Evolutionary conservation across 805 yeast genomes (phyloP).

Genomic region (Saccharomyces paradoxus): DNA sequence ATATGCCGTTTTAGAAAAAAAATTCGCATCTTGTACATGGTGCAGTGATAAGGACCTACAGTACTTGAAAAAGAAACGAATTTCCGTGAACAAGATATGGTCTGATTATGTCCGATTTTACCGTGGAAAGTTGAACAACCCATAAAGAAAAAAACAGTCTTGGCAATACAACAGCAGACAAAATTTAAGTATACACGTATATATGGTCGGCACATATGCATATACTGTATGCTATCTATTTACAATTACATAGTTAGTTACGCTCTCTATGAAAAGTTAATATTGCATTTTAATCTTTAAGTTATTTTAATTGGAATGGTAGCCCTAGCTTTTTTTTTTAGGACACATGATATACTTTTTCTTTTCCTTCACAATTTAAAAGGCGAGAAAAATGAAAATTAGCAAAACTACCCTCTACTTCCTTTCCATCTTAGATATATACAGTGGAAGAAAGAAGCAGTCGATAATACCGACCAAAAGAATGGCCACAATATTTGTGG

Average conservation of each 20-base stretch:
- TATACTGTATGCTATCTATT: neutral
- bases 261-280: neutral
- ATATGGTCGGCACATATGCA: neutral
- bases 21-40: constrained; percentile 24
- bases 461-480: neutral
- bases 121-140: neutral
- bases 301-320: neutral
- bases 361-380: neutral
- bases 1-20: constrained; percentile 19
- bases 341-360: neutral
- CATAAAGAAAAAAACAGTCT: neutral
- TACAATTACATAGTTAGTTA: neutral
- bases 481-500: neutral
- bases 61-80: constrained; percentile 20
- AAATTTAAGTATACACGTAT: neutral
- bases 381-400: neutral
- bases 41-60: constrained; percentile 21
- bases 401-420: neutral
- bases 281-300: neutral
- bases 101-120: constrained; percentile 12
- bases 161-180: neutral
- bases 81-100: constrained; percentile 26
- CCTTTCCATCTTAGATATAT: neutral
- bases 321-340: neutral
- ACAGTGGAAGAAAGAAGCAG: neutral